Base-by-base conservation (phyloP, 2,329 filamentous ascomycete species). In the Cladosporium velox region DNA sequence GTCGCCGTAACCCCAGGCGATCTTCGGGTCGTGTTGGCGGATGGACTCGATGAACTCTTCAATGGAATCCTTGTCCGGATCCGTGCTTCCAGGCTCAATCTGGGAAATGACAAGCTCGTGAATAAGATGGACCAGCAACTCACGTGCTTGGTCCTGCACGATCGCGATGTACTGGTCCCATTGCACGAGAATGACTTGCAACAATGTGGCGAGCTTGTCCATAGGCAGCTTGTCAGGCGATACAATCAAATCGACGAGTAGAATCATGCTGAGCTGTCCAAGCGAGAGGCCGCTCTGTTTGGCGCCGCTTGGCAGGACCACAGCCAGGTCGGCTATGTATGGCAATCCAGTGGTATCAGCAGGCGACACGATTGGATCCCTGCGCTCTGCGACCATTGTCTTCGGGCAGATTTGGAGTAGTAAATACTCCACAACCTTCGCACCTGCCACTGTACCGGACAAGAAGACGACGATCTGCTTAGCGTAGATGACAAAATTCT, bases 391-490 rank as follows among this genome's bases (percentile, higher is more conserved):
- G 11, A 97, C 93, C 94, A 99, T 98, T n/a, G 93, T 91, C 77
- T 95, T 96, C 0, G 96, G 94, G 0, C 88, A 91, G 68, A 99
- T 93, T 70, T 97, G 93, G 79, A 96, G 85, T 32, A 98, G 82
- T 64, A 99, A 84, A 71, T 97, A 97, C 70, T 99, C 95, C 12
- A 99, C 90, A 3, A 99, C 93, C 74, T 96, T 96, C 58, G 91
- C 90, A 0, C 93, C 93, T 1, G 93, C 88, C 75, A 79, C 90
- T 74, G 86, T 97, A 70, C 92, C 95, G 0, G 95, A 96, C 5
- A 99, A 79, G 76, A 97, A 98, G 0, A 99, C 96, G 18, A 98
- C 93, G 62, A 99, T 95, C 77, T 99, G 95, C 80, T 98, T 99
- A 5, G 94, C 94, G 75, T 96, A 97, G 72, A 97, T 92, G 65